Evolutionary conservation across 2,329 filamentous ascomycete genomes (phyloP), one percentile per base, ranked within the genome.

Genomic region (Pseudogymnoascus sp.): DNA sequence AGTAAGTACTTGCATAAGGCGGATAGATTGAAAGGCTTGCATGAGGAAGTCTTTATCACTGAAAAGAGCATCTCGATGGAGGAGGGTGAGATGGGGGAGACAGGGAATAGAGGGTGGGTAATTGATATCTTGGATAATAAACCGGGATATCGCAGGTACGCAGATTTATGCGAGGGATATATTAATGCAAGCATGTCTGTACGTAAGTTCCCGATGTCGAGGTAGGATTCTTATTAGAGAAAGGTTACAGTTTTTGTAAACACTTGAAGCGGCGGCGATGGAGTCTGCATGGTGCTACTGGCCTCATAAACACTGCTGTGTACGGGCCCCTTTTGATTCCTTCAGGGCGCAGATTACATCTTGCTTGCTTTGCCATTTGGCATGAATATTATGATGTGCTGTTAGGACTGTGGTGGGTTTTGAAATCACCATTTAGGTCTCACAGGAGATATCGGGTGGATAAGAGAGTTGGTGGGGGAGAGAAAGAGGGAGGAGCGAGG

Each of bases 61-160:
- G 11, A 4, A 2, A 43, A 11, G 12, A 53, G 59, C 6, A 53
- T 66, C 14, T 65, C 61, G 5, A 65, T 66, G 37, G 28, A 28
- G 11, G 59, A 62, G n/a, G 46, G 59, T 8, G 43, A 60, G 3
- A 38, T 65, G 6, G 59, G 38, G 7, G 40, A 61, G 3, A 56
- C n/a, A 2, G 50, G 50, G 2, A 56, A 61, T 26, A 63, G 19
- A 16, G 43, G 59, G 8, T 66, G 63, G 65, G 38, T 62, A 4
- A 26, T 66, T 35, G 65, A 65, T 33, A 65, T 66, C 5, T 14
- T 26, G 50, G 50, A 56, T 33, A 26, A 56, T 56, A 33, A 3
- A 6, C 10, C 26, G n/a, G 33, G 6, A 56, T 56, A 56, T 31
- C 50, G 1, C 26, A 56, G 50, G 5, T 33, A 56, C 5, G 1